These are phyloP conservation scores for Fabrea salina DNA, from an alignment of 169 alveolate genomes.

Conservation along the genomic window DNA sequence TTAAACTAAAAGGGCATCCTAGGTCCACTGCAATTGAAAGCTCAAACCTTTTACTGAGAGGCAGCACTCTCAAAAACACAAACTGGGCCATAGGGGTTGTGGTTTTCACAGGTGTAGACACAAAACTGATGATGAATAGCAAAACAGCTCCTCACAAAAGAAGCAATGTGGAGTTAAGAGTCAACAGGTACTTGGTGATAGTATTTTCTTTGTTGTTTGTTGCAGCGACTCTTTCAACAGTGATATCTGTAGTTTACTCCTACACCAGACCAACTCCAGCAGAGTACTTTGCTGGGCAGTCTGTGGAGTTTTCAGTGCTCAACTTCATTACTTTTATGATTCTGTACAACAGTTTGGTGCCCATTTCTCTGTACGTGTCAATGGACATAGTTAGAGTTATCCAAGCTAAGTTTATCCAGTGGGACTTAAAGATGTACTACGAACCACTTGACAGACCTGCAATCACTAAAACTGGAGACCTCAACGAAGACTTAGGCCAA, in stretches of 20 bases:
- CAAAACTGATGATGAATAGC: conserved; percentile 75
- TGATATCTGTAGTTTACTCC: conserved; percentile 2
- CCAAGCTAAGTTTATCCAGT: conserved; percentile 89
- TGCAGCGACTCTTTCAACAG: conserved; percentile 4
- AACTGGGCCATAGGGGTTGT: conserved; percentile 78
- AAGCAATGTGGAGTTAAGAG: conserved; percentile 63
- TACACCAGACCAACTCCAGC: no score
- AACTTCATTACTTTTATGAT: conserved; percentile 81
- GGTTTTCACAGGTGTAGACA: conserved; percentile 73
- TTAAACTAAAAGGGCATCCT: conserved; percentile 36
- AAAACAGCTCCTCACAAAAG: conserved; percentile 62
- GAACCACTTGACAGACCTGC: conserved; percentile 77
- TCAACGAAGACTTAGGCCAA: conserved; percentile 86
- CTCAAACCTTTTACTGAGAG: conserved; percentile 66
- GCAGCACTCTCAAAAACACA: conserved; percentile 69
- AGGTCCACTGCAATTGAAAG: conserved; percentile 34
- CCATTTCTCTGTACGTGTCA: conserved; percentile 26
- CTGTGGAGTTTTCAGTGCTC: background rate
- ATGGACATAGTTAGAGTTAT: conserved; percentile 63
- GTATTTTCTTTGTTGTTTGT: conserved; percentile 34
- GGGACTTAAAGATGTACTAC: conserved; percentile 79
- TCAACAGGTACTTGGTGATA: conserved; percentile 61
- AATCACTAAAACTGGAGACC: conserved; percentile 64
- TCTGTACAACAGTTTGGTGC: conserved; percentile 70
- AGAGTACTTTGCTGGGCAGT: background rate